Evolutionary conservation across 257 asterid genomes (phyloP).

Genomic region (Eustoma russellianum): DNA sequence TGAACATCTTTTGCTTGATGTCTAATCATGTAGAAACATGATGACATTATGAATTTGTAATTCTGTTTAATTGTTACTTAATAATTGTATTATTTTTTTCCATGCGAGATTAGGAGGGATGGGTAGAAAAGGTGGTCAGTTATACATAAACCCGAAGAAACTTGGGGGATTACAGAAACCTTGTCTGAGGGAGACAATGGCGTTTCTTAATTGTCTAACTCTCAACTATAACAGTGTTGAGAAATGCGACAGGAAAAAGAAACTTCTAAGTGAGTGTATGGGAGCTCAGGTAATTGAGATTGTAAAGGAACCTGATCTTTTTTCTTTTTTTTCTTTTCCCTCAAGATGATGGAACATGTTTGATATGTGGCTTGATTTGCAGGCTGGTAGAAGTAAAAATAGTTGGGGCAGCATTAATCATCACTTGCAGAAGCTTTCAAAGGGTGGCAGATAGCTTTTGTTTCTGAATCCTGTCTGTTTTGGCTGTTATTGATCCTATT

Average conservation of each 20-base stretch:
- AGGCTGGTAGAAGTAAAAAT: slow-evolving; percentile 57
- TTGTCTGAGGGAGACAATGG: slow-evolving; percentile 71
- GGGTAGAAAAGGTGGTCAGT: slow-evolving; percentile 73
- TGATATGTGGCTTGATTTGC: slow-evolving; percentile 14
- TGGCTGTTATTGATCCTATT: too few species aligned
- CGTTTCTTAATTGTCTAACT: slow-evolving; percentile 75
- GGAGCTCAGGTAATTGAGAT: slow-evolving; percentile 62
- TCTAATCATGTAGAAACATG: background rate
- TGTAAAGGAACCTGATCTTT: background rate
- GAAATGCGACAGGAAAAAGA: slow-evolving; percentile 65
- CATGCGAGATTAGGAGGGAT: slow-evolving; percentile 26
- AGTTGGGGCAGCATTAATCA: slow-evolving; percentile 80
- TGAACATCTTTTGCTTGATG: background rate
- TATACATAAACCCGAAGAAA: slow-evolving; percentile 68
- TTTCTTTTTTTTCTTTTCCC: background rate
- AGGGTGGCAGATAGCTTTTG: slow-evolving; percentile 43
- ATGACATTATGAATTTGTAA: too few species aligned
- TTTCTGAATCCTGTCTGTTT: too few species aligned
- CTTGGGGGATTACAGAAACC: slow-evolving; percentile 79
- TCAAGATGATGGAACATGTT: slow-evolving; percentile 4
- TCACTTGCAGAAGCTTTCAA: slow-evolving; percentile 88
- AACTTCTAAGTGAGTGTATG: slow-evolving; percentile 66
- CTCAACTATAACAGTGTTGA: slow-evolving; percentile 57
- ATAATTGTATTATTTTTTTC: background rate
- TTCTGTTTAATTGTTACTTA: too few species aligned